Conservation (phyloP, 768 basidiomycete species). For the Agaricus blazei region DNA sequence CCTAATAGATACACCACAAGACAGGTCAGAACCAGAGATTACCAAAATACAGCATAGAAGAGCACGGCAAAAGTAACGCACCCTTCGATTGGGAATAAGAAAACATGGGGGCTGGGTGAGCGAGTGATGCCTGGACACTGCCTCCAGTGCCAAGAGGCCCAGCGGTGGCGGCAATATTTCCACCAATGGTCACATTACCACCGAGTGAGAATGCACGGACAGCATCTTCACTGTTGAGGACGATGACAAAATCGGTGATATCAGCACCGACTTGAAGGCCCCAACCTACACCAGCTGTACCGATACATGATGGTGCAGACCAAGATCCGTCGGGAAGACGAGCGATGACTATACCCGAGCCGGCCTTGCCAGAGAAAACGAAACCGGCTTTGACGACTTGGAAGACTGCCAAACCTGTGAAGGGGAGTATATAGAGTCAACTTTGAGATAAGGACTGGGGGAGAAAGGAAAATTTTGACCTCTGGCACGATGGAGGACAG, state of each 20-base stretch:
- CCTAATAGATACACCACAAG: conserved; percentile 38
- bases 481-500: conserved; percentile 83
- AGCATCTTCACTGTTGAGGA: conserved; percentile 94
- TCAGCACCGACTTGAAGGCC: conserved; percentile 96
- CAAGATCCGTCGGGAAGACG: conserved; percentile 92
- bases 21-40: neutral
- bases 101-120: conserved; percentile 96
- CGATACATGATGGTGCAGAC: conserved; percentile 97
- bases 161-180: conserved; percentile 78
- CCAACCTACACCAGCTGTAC: conserved; percentile 92
- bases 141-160: conserved; percentile 95
- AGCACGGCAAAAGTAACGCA: conserved; percentile 26
- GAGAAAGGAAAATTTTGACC: conserved; percentile 39
- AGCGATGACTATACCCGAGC: conserved; percentile 89
- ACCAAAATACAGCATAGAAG: neutral
- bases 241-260: conserved; percentile 92
- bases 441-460: neutral
- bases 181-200: conserved; percentile 95
- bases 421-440: neutral
- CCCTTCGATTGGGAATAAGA: conserved; percentile 95
- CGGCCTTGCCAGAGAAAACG: conserved; percentile 92
- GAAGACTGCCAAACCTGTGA: conserved; percentile 85
- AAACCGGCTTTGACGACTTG: conserved; percentile 93
- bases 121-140: conserved; percentile 78
- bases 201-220: conserved; percentile 93